Conservation (phyloP, 371 early-diverging fungal species). For the Mortierella sp. region DNA sequence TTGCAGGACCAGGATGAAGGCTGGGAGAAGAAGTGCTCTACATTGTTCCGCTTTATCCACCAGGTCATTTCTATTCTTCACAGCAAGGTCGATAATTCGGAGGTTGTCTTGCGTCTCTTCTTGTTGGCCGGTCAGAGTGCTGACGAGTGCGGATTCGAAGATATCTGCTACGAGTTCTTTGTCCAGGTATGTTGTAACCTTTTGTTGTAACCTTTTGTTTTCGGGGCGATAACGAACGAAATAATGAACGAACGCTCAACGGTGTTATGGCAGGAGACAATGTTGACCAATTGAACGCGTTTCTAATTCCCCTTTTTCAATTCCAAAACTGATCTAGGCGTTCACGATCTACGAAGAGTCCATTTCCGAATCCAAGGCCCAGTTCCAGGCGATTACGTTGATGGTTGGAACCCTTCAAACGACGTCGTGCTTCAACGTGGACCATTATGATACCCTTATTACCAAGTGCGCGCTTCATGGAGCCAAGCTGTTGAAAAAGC, state of each 20-base stretch:
- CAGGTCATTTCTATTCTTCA: slow-evolving; percentile 79
- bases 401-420: slow-evolving; percentile 87
- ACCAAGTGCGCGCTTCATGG: slow-evolving; percentile 91
- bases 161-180: slow-evolving; percentile 91
- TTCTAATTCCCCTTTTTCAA: slow-evolving; percentile 9
- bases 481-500: slow-evolving; percentile 88
- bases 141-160: slow-evolving; percentile 86
- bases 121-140: slow-evolving; percentile 87
- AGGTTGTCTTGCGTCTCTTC: slow-evolving; percentile 83
- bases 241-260: background rate
- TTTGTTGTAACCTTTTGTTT: too few species aligned
- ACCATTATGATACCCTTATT: slow-evolving; percentile 91
- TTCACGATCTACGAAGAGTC: slow-evolving; percentile 93
- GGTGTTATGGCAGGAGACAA: too few species aligned
- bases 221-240: background rate
- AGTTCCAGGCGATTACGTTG: slow-evolving; percentile 85
- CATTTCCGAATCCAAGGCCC: slow-evolving; percentile 88
- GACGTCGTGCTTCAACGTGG: slow-evolving; percentile 79
- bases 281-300: background rate
- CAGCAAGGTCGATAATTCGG: slow-evolving; percentile 76
- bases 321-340: slow-evolving; percentile 77
- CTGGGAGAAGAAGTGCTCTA: slow-evolving; percentile 74
- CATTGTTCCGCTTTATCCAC: slow-evolving; percentile 82
- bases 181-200: slow-evolving; percentile 70
- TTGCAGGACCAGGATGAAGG: slow-evolving; percentile 69